A percentile compares a stretch with the other conserved stretches of the same genome.
Conservation (phyloP, 2,329 filamentous ascomycete genomes). For the Plenodomus tracheiphilus region DNA sequence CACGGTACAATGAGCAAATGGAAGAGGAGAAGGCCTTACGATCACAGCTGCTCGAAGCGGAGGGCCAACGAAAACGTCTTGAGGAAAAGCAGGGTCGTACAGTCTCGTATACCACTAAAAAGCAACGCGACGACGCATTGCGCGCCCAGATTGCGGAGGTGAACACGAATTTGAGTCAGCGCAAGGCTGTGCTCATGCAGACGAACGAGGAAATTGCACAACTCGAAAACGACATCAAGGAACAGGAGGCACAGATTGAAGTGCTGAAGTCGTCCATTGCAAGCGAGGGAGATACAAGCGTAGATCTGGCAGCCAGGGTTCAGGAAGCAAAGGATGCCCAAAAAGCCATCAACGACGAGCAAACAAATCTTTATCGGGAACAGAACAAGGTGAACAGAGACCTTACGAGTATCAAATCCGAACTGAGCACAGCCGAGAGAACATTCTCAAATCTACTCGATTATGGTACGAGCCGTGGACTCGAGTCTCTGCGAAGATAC, state of each 20-base stretch:
- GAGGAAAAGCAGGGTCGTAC: constrained; percentile 91
- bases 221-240: constrained; percentile 70
- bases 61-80: constrained; percentile 74
- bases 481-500: constrained; percentile 83
- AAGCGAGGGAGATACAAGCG: constrained; percentile 75
- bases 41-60: constrained; percentile 73
- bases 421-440: constrained; percentile 76
- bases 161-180: constrained; percentile 72
- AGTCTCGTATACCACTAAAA: constrained; percentile 84
- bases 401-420: constrained; percentile 72
- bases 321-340: constrained; percentile 76
- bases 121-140: constrained; percentile 83
- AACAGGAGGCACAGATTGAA: constrained; percentile 73
- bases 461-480: constrained; percentile 78
- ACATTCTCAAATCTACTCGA: constrained; percentile 86
- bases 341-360: constrained; percentile 80
- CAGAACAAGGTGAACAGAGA: constrained; percentile 84
- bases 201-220: constrained; percentile 79
- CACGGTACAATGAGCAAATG: constrained; percentile 74
- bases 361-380: constrained; percentile 85
- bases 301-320: constrained; percentile 72
- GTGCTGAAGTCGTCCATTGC: constrained; percentile 73
- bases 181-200: constrained; percentile 83
- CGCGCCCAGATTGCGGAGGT: constrained; percentile 79
- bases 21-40: constrained; percentile 72